Conservation (phyloP, 768 basidiomycete species). For the Paxillus involutus region DNA sequence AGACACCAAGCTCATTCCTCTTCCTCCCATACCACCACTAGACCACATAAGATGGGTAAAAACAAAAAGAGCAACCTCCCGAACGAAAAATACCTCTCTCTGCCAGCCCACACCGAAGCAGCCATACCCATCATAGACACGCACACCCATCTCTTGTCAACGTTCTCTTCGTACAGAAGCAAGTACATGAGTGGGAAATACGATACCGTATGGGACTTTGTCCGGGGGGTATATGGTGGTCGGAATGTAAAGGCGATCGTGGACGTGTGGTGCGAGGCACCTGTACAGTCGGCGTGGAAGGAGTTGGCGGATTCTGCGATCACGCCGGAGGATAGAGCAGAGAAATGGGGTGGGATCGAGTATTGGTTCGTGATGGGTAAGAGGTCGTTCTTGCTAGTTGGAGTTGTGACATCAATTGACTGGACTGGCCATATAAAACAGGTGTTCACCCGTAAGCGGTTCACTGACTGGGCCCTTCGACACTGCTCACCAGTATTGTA, state of each 20-base stretch:
- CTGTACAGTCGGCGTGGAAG: conserved; percentile 59
- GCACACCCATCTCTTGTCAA: conserved; percentile 81
- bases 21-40: conserved; percentile 33
- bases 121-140: conserved; percentile 67
- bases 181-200: conserved; percentile 61
- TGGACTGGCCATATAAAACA: conserved; percentile 22
- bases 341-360: conserved; percentile 64
- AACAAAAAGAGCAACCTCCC: conserved; percentile 33
- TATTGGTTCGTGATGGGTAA: conserved; percentile 86
- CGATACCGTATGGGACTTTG: conserved; percentile 65
- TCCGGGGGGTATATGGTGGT: conserved; percentile 56
- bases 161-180: conserved; percentile 58
- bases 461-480: background rate
- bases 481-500: conserved; percentile 19
- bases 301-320: conserved; percentile 74
- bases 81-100: conserved; percentile 33
- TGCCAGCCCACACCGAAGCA: conserved; percentile 27
- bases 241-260: conserved; percentile 66
- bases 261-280: conserved; percentile 90
- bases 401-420: background rate
- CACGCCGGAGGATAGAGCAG: conserved; percentile 43
- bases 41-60: conserved; percentile 33
- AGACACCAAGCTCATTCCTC: conserved; percentile 41
- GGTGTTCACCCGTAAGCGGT: conserved; percentile 71
- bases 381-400: conserved; percentile 5